These are phyloP conservation scores for Neofusicoccum sp. DNA, from an alignment of 2,329 filamentous ascomycete genomes.

Conservation along the genomic window DNA sequence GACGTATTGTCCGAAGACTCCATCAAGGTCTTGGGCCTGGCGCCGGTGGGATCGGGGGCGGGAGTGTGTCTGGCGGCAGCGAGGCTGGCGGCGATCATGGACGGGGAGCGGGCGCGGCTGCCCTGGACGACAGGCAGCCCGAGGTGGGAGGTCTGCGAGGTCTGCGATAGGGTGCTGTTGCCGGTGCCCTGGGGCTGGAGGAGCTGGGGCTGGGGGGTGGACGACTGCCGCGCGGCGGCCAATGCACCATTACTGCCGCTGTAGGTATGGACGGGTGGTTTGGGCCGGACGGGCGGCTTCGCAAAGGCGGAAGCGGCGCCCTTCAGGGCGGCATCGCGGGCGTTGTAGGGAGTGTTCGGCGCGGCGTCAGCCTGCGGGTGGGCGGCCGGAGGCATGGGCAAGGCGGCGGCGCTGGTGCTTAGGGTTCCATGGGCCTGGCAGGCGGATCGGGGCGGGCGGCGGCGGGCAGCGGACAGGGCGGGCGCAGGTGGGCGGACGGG, in stretches of 20 bases:
- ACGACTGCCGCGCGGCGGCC: conserved; percentile 37
- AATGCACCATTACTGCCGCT: conserved; percentile 43
- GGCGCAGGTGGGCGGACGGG: not conserved
- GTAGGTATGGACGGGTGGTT: conserved; percentile 40
- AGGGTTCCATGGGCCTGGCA: conserved; percentile 37
- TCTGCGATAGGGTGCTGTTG: conserved; percentile 5
- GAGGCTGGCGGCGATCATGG: conserved; percentile 60
- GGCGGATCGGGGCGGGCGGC: not conserved
- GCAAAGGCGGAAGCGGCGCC: conserved; percentile 51
- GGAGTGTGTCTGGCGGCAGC: conserved; percentile 62
- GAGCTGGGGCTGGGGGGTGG: conserved; percentile 12
- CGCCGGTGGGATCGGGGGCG: conserved; percentile 20
- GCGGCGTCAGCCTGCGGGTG: conserved; percentile 34
- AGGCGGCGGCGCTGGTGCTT: conserved; percentile 29
- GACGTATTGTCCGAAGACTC: not conserved
- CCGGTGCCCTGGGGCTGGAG: conserved; percentile 11
- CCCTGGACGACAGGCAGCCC: conserved; percentile 29
- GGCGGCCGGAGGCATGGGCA: conserved; percentile 29
- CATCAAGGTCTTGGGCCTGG: not conserved
- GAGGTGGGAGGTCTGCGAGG: conserved; percentile 19
- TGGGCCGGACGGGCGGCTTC: conserved; percentile 43
- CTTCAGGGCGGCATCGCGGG: conserved; percentile 46
- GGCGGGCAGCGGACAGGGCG: not conserved
- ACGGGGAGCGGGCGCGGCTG: conserved; percentile 52
- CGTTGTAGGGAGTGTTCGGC: conserved; percentile 37